phyloP scores from a whole-genome alignment of 495 filamentous ascomycete genomes.

The Penicillium egyptiacum region DNA sequence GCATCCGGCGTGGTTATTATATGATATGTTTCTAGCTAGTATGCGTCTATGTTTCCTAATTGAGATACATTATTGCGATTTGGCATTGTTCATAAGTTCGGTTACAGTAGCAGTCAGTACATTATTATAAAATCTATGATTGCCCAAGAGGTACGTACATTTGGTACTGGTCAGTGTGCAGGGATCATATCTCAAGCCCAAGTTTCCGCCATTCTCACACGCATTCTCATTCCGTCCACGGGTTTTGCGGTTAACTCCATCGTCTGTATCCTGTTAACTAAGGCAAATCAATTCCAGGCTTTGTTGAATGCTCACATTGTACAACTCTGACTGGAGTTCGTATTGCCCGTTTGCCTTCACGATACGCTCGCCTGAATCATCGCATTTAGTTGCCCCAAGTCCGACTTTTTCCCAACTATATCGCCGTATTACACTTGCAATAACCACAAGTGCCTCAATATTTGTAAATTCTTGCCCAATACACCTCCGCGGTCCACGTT shows the following conservation, averaged over 20 bases:
- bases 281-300: background rate
- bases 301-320: conserved; percentile 36
- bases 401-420: too few species aligned
- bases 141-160: too few species aligned
- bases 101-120: too few species aligned
- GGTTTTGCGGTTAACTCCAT: conserved; percentile 21
- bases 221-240: conserved; percentile 27
- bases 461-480: conserved; percentile 52
- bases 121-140: too few species aligned
- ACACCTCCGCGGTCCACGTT: conserved; percentile 49
- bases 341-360: conserved; percentile 41
- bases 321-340: conserved; percentile 43
- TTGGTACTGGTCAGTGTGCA: too few species aligned
- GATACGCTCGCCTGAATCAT: conserved; percentile 21
- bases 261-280: conserved; percentile 6
- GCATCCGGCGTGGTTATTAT: too few species aligned
- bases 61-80: too few species aligned
- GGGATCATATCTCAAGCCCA: too few species aligned
- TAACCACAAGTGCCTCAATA: conserved; percentile 33
- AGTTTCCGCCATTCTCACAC: background rate
- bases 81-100: too few species aligned
- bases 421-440: too few species aligned
- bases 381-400: conserved; percentile 27
- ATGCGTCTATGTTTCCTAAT: too few species aligned
- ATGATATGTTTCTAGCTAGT: too few species aligned